phyloP scores from a whole-genome alignment of 805 yeast genomes.

The Yarrowia deformans region DNA sequence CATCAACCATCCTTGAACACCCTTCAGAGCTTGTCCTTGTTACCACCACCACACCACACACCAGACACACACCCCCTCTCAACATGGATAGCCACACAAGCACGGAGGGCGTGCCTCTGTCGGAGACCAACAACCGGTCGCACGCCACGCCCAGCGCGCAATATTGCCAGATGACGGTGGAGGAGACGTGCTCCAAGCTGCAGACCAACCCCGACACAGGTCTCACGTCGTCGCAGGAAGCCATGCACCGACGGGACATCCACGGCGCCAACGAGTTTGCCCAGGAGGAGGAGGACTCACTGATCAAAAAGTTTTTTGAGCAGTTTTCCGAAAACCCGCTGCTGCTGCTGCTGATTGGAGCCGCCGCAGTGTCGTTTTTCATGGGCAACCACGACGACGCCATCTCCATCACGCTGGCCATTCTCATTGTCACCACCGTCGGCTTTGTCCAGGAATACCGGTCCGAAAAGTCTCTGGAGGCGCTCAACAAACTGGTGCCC shows the following conservation, averaged over 20 bases:
- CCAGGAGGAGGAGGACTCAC: conserved; percentile 75
- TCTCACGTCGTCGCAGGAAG: conserved; percentile 71
- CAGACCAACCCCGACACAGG: conserved; percentile 70
- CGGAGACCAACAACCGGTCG: conserved; percentile 35
- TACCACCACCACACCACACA: conserved; percentile 3
- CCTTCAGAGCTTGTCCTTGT: not conserved
- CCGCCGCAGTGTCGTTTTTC: conserved; percentile 83
- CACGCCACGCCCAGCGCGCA: conserved; percentile 64
- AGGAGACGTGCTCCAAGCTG: conserved; percentile 68
- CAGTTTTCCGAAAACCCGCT: conserved; percentile 91
- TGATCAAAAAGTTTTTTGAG: conserved; percentile 73
- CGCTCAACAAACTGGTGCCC: conserved; percentile 90
- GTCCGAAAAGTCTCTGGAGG: conserved; percentile 92
- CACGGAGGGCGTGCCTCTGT: conserved; percentile 38
- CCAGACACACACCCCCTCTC: not conserved
- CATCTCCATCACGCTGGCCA: conserved; percentile 89
- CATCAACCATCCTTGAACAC: not conserved
- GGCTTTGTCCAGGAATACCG: conserved; percentile 98
- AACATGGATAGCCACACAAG: conserved; percentile 35
- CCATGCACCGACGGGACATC: conserved; percentile 69
- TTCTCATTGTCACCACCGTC: conserved; percentile 90
- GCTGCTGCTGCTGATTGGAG: conserved; percentile 84
- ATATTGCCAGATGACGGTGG: conserved; percentile 66
- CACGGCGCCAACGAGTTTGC: conserved; percentile 85
- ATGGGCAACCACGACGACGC: conserved; percentile 99